Evolutionary conservation across 2,329 filamentous ascomycete species (phyloP).

Genomic region (Colletotrichum sp.): DNA sequence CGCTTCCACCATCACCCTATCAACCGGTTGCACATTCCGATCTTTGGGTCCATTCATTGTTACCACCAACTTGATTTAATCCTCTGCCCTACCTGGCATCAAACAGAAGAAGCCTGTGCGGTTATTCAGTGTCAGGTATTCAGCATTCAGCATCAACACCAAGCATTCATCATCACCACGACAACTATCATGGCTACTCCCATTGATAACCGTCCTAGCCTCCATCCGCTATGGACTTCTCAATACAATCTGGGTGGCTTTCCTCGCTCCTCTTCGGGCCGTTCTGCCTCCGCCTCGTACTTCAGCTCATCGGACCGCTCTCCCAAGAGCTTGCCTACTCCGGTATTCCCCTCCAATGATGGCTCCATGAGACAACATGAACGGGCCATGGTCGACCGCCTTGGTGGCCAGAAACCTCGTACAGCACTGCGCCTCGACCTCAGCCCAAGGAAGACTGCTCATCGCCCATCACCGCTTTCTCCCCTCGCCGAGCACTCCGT

Average conservation of each 20-base stretch:
- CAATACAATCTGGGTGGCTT: constrained; percentile 28
- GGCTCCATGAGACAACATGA: constrained; percentile 39
- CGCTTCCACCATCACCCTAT: not conserved
- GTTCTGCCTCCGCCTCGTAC: constrained; percentile 23
- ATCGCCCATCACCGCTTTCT: constrained; percentile 15
- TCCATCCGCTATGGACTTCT: constrained; percentile 38
- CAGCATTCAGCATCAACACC: not conserved
- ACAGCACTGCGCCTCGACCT: constrained; percentile 18
- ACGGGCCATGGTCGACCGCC: constrained; percentile 36
- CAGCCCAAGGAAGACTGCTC: constrained; percentile 6
- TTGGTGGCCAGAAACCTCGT: constrained; percentile 30
- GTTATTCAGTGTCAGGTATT: not conserved
- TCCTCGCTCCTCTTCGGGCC: constrained; percentile 16
- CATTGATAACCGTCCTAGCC: constrained; percentile 14
- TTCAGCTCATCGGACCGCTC: constrained; percentile 28
- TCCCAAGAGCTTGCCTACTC: constrained; percentile 35
- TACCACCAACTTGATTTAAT: not conserved
- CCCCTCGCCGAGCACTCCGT: constrained; percentile 6
- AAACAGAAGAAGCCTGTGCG: not conserved
- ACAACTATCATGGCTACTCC: constrained; percentile 18
- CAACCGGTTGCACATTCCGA: constrained; percentile 3
- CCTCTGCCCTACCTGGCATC: not conserved
- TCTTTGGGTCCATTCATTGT: not conserved
- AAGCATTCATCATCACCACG: not conserved
- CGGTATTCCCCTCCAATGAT: constrained; percentile 38